Evolutionary conservation across 78 protist species (phyloP).

Genomic region (Isochrysis galbana): DNA sequence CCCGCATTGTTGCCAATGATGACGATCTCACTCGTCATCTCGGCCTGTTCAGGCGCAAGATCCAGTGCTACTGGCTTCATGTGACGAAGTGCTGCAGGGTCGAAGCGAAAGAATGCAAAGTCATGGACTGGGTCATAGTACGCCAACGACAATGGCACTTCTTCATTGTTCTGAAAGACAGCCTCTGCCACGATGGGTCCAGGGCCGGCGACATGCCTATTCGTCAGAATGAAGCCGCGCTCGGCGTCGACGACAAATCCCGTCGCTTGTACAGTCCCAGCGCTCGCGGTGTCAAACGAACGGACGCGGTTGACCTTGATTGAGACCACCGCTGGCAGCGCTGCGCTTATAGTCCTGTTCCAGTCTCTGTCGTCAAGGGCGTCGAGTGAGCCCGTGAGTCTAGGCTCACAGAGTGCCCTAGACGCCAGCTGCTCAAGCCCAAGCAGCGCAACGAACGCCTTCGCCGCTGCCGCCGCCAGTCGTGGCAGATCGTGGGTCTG

Average conservation of each 20-base stretch:
- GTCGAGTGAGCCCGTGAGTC: too few species aligned
- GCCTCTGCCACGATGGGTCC: conserved; percentile 30
- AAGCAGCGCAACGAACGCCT: too few species aligned
- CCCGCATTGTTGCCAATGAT: conserved; percentile 69
- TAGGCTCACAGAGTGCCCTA: too few species aligned
- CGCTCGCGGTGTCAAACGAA: conserved; percentile 44
- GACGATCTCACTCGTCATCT: conserved; percentile 38
- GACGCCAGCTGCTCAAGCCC: too few species aligned
- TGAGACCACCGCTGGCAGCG: conserved; percentile 51
- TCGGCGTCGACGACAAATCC: conserved; percentile 59
- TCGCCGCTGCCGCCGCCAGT: too few species aligned
- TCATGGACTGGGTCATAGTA: conserved; percentile 39
- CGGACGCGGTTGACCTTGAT: conserved; percentile 41
- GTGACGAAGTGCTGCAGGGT: conserved; percentile 37
- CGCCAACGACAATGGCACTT: background rate
- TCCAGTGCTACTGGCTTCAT: conserved; percentile 34
- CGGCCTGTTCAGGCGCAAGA: conserved; percentile 53
- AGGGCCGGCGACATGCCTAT: conserved; percentile 38
- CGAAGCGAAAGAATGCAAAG: conserved; percentile 38
- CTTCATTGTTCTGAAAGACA: conserved; percentile 18
- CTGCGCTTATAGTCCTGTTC: conserved; percentile 9
- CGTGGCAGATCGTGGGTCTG: too few species aligned
- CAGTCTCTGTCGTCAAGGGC: too few species aligned
- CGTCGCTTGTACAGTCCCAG: conserved; percentile 45
- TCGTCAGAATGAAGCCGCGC: conserved; percentile 52